Evolutionary conservation across 495 filamentous ascomycete species (phyloP), one percentile per base, ranked within the genome.

Genomic region (Aspergillus conjunctus): DNA sequence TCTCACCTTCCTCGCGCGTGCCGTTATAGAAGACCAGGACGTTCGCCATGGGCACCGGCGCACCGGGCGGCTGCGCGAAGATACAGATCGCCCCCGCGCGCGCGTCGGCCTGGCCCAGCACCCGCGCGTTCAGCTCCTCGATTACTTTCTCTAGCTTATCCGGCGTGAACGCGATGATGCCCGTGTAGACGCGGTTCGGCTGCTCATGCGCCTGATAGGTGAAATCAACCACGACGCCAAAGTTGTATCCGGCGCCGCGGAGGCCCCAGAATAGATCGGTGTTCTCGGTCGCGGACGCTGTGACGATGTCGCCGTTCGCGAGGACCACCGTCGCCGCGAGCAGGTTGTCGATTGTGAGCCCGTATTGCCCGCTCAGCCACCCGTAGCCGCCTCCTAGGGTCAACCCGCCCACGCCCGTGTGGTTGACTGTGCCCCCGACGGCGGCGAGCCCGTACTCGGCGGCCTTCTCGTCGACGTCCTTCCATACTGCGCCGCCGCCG

Each of bases 301-400:
- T 70, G 17, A 76, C 60, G 41, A 77, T 65, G 12, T 53, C 18
- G 1, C 79, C 81, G 52, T 80, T 70, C 0, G 81, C 79, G 0
- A 81, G 67, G 4, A 83, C 78, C 10, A 84, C 67, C 7, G 71
- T 59, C 11, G 68, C 71, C 11, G 63, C 62, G 18, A 84, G 51
- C 4, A 84, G 74, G 58, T 74, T 77, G 67, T 84, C 81, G 57
- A 81, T 71, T 0, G 68, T 72, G 3, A 82, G 68, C 12, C 82
- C 83, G 56, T 79, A 64, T 17, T 61, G 58, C 1, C 76, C 75
- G n/a, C 65, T 69, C 7, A 85, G 70, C 58, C 70, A 77, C 10
- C 82, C 82, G 57, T 81, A 79, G 4, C 83, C 82, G 4, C 82
- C 83, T 17, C 82, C 80, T 0, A 85, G 71, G 3, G 79, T 81